phyloP scores from a whole-genome alignment of 345 rosid species.

The Corymbia maculata region DNA sequence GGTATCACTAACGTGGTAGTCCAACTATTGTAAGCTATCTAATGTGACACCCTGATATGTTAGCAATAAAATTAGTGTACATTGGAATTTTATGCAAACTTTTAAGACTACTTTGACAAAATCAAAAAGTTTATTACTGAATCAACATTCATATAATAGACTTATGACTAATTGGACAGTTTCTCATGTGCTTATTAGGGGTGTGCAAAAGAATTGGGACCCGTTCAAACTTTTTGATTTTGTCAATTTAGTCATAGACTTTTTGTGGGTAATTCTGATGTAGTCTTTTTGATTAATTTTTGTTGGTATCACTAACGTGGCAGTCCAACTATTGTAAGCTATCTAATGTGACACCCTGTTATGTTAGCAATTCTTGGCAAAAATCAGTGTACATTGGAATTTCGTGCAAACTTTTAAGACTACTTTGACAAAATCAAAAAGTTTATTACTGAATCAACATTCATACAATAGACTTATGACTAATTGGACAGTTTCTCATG shows the following conservation, averaged over 20 bases:
- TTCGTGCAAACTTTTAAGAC: fast-evolving
- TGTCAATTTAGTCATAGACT: not conserved
- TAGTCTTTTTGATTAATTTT: fast-evolving
- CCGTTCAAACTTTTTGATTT: fast-evolving
- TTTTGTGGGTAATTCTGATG: not conserved
- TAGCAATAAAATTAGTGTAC: too few species aligned
- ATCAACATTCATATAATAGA: too few species aligned
- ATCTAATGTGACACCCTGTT: fast-evolving
- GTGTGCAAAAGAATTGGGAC: too few species aligned
- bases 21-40: fast-evolving
- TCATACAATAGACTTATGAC: not conserved
- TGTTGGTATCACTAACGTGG: fast-evolving
- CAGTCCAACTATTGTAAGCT: fast-evolving
- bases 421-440: not conserved
- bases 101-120: fast-evolving
- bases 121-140: too few species aligned
- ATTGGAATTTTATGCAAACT: not conserved
- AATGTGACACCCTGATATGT: fast-evolving
- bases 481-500: not conserved
- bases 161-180: not conserved
- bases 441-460: too few species aligned
- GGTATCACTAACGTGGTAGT: fast-evolving
- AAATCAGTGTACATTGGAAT: not conserved
- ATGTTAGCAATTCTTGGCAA: not conserved
- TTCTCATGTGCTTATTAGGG: too few species aligned